Base-by-base conservation (phyloP, 225 moss, liverwort and hornwort genomes). In the Ulota crispa region DNA sequence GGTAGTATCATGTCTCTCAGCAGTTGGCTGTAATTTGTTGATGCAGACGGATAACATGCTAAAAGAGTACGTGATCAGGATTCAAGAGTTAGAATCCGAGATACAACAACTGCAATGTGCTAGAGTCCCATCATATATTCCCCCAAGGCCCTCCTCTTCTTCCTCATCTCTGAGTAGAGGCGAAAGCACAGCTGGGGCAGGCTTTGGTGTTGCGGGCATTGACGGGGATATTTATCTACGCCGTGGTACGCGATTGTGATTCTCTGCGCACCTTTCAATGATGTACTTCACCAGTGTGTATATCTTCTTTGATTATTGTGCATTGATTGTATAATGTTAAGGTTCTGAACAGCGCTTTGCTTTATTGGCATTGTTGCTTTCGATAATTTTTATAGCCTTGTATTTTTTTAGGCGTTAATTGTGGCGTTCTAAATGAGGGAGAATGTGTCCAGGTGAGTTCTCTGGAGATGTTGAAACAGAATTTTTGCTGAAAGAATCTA, bases 31-130 rank as follows among this genome's bases (percentile, higher is more conserved):
- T 72, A 64, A 9, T 75, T 78, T 34, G 67, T 55, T 65, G 2
- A 19, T 89, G 83, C 90, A 97, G 94, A 91, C 84, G 75, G 93
- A 91, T 36, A 85, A 86, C 68, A 73, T 97, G 59, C 83, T 94
- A 2, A 87, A 93, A 81, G 92, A 89, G 53, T 92, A 94, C 64
- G 86, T 94, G 50, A 86, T 66, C 80, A 92, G 91, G 72, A 93
- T 97, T 61, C 87, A 91, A 86, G 91, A 93, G 62, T 89, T 97
- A 73, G 95, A 95, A 85, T 70, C 72, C 79, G 93, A 94, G 87
- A 86, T 97, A 37, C 89, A 80, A 43, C 88, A 92, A 77, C 39
- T 87, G 55, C 94, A 92, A 73, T 78, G 80, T 30, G 87, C 91
- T 39, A 87, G 92, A 83, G 65, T 80, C 73, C 82, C 76, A 45